A percentile compares a stretch with the other conserved stretches of the same genome.
These are phyloP conservation scores for Hemileccinum rubropunctum DNA, from an alignment of 768 basidiomycete genomes.

Conservation along the genomic window DNA sequence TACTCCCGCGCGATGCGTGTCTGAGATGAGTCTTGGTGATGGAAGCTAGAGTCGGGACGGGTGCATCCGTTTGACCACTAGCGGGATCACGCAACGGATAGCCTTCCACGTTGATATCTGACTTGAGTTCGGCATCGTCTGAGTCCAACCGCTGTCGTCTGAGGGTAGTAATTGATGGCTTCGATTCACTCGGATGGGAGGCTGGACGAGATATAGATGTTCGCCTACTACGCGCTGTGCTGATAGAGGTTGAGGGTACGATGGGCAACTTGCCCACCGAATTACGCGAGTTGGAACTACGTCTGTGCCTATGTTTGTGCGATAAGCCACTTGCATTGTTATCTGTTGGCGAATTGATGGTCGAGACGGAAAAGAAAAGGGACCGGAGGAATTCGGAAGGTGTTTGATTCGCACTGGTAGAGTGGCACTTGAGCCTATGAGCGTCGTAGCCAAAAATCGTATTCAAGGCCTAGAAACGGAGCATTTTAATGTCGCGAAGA, in stretches of 20 bases:
- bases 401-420: slow-evolving; percentile 12
- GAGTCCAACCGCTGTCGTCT: slow-evolving; percentile 14
- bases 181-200: slow-evolving; percentile 18
- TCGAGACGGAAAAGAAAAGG: slow-evolving; percentile 34
- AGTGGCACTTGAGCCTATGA: slow-evolving; percentile 54
- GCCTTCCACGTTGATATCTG: neutral
- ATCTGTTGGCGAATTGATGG: slow-evolving; percentile 15
- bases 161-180: slow-evolving; percentile 14
- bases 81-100: slow-evolving; percentile 9
- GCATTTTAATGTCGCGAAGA: slow-evolving; percentile 3
- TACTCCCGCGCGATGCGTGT: slow-evolving; percentile 14
- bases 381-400: slow-evolving; percentile 34
- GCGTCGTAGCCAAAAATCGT: slow-evolving; percentile 57
- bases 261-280: slow-evolving; percentile 15
- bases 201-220: slow-evolving; percentile 24
- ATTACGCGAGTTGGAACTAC: slow-evolving; percentile 21
- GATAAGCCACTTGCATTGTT: slow-evolving; percentile 3
- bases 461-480: slow-evolving; percentile 48
- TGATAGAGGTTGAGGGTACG: slow-evolving; percentile 14
- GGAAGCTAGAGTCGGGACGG: slow-evolving; percentile 13
- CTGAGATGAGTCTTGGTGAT: slow-evolving; percentile 6
- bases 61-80: slow-evolving; percentile 14
- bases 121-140: slow-evolving; percentile 8
- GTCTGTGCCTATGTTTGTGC: slow-evolving; percentile 19
- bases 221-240: slow-evolving; percentile 25